Evolutionary conservation across 345 rosid species (phyloP).

Genomic region (Euphorbia lathyris): DNA sequence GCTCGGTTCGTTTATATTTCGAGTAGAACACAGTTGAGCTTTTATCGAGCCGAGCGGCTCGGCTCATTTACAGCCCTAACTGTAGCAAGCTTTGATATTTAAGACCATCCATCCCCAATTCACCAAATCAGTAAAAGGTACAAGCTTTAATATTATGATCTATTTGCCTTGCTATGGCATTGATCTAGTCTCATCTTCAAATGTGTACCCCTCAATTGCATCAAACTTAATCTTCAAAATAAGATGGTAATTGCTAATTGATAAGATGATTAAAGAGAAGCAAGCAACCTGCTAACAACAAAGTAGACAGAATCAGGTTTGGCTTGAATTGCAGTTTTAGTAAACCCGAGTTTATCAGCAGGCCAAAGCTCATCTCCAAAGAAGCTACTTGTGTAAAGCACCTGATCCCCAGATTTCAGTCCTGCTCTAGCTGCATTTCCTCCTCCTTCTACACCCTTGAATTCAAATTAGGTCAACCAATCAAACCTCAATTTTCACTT

Average conservation of each 20-base stretch:
- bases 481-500: not conserved
- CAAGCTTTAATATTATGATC: not conserved
- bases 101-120: not conserved
- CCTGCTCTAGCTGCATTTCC: slow-evolving; percentile 97
- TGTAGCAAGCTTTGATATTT: too few relatives aligned
- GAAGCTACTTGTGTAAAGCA: slow-evolving; percentile 93
- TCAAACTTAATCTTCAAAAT: too few relatives aligned
- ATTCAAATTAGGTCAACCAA: too few relatives aligned
- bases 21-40: too few relatives aligned
- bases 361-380: slow-evolving; percentile 99
- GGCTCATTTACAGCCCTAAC: too few relatives aligned
- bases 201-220: too few relatives aligned
- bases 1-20: too few relatives aligned
- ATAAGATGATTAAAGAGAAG: too few relatives aligned
- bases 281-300: slow-evolving; percentile 88
- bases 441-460: slow-evolving; percentile 83
- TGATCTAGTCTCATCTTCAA: too few relatives aligned
- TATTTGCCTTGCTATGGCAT: too few relatives aligned
- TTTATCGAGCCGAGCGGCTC: too few relatives aligned
- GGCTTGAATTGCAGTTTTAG: slow-evolving; percentile 97
- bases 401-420: slow-evolving; percentile 89
- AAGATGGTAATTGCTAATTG: too few relatives aligned
- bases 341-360: slow-evolving; percentile 93
- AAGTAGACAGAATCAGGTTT: slow-evolving; percentile 95
- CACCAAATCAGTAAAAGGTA: not conserved